Percentiles rank a stretch among this genome's conserved stretches.
Conservation (phyloP, 768 basidiomycete species). For the Boletus rufocinnamomeus region DNA sequence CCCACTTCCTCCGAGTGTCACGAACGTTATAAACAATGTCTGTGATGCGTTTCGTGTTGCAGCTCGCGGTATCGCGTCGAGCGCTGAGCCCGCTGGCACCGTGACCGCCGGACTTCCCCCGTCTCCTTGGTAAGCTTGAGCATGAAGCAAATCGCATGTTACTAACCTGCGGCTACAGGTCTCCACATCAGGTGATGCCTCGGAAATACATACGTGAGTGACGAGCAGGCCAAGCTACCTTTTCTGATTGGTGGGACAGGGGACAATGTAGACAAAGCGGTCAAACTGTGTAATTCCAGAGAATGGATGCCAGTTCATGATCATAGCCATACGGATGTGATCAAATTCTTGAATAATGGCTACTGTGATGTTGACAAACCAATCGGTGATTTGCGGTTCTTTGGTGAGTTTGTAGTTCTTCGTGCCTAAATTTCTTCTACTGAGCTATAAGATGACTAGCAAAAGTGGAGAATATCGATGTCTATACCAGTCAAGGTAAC, state of each 20-base stretch:
- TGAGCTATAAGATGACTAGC: constrained; percentile 37
- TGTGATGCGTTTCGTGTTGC: neutral
- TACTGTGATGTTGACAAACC: constrained; percentile 75
- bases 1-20: neutral
- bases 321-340: constrained; percentile 61
- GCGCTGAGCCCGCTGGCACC: neutral
- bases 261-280: neutral
- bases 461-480: constrained; percentile 54
- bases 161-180: neutral
- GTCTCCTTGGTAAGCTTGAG: neutral
- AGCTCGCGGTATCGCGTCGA: neutral
- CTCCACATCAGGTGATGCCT: constrained; percentile 33
- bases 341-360: constrained; percentile 66
- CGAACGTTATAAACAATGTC: neutral
- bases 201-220: constrained; percentile 40
- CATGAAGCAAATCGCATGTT: too few species aligned
- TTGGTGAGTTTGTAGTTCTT: constrained; percentile 43
- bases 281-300: neutral
- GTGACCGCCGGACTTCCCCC: neutral
- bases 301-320: constrained; percentile 31
- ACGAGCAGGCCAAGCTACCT: neutral
- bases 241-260: neutral
- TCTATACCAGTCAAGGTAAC: constrained; percentile 61
- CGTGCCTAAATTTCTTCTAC: neutral
- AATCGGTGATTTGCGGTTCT: constrained; percentile 52